A percentile compares a stretch with the other conserved stretches of the same genome.
Conservation (phyloP, 176 grass and related monocot species). For the Avena insularis region DNA sequence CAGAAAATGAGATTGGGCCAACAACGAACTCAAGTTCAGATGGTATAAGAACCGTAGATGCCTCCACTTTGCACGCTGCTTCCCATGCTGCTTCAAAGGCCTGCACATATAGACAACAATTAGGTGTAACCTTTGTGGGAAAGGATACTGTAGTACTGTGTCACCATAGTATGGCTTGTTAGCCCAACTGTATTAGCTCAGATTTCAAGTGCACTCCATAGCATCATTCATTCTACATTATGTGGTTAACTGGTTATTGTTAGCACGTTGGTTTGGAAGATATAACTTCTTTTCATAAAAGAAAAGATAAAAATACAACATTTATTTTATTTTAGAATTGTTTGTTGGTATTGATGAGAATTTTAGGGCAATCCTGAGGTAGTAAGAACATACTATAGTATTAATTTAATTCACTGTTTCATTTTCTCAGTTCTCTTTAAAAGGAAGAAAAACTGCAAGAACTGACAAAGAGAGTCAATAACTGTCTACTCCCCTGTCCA, state of each 20-base stretch:
- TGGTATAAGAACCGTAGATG: conserved; percentile 80
- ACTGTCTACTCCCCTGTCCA: neutral
- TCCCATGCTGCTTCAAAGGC: conserved; percentile 90
- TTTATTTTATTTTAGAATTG: neutral
- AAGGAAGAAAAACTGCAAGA: too few species aligned
- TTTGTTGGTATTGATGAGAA: neutral
- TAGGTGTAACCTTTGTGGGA: conserved; percentile 28
- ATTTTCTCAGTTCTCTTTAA: neutral
- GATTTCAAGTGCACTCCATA: conserved; percentile 4
- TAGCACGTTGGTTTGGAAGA: neutral
- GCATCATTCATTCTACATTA: neutral
- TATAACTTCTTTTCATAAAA: neutral
- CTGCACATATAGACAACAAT: conserved; percentile 44
- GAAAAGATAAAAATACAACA: neutral
- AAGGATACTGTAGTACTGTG: conserved; percentile 12
- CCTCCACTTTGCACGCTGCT: conserved; percentile 82
- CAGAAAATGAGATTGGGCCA: conserved; percentile 91
- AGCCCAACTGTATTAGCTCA: neutral
- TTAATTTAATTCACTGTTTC: conserved; percentile 6
- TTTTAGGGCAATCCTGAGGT: neutral
- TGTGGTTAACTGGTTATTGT: neutral
- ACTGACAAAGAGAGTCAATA: too few species aligned
- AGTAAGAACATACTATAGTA: neutral
- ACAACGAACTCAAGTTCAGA: conserved; percentile 66
- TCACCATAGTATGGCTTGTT: neutral